Base-by-base conservation (phyloP, 306 rosid species). In the Corylus heterophylla region DNA sequence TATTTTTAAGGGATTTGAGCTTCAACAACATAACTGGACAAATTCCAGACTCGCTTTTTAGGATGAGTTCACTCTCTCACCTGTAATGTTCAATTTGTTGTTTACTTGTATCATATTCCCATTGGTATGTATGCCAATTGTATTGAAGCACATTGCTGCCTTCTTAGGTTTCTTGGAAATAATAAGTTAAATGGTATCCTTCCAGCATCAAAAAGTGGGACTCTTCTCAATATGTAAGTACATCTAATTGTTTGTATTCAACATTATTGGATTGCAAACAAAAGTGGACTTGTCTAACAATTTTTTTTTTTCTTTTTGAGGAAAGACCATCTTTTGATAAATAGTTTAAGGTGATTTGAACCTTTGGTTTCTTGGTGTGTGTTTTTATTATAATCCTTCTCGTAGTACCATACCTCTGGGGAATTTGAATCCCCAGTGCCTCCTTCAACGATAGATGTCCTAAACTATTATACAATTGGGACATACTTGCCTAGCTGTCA, bases 91-190 rank as follows among this genome's bases (percentile, higher is more conserved):
- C 17, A 78, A 51, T 63, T 83, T 83, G 4, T 12, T 20, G 4
- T 12, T 20, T 56, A 27, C 70, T 54, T 74, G 64, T 71, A n/a
- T 22, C 12, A 72, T 76, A 62, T 68, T 64, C 11, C 22, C 73
- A 48, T 76, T 52, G 12, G 72, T 54, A 54, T 5, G n/a, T 50
- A 14, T 35, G 71, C 56, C 77, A 16, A 27, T 58, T 42, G 29
- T 39, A 49, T 45, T 71, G 69, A 76, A 75, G 49, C 63, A 31
- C 73, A 13, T 73, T 81, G 61, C 37, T 78, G 45, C 22, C 78
- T 59, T 54, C 20, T 25, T 61, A 92, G 98, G 84, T 88, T 94
- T 81, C 98, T 94, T 71, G 97, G 98, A 86, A 90, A 88, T 80
- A 92, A 94, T 76, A 87, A 74, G 73, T 79, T 94, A 48, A 88